phyloP scores from a whole-genome alignment of 106 monocot species.

The Allium sativum region DNA sequence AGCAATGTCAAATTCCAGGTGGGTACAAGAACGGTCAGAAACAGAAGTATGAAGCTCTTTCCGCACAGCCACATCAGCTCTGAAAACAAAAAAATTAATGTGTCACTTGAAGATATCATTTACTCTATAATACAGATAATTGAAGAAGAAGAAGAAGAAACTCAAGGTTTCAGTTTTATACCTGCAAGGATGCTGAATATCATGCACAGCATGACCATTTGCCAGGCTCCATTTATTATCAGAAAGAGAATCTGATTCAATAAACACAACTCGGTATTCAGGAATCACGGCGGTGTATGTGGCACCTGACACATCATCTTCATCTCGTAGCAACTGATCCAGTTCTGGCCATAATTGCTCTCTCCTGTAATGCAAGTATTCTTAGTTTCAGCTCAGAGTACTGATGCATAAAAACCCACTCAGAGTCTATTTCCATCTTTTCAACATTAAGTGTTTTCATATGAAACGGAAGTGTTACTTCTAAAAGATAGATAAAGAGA shows the following conservation, averaged over 20 bases:
- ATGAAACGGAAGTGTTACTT: not conserved
- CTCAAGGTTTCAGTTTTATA: conserved; percentile 6
- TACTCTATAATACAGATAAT: not conserved
- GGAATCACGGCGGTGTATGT: conserved; percentile 80
- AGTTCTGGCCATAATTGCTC: conserved; percentile 88
- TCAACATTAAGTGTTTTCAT: not conserved
- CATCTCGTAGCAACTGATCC: conserved; percentile 61
- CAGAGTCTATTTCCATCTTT: not conserved
- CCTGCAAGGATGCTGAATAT: conserved; percentile 84
- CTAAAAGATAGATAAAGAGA: too few relatives aligned
- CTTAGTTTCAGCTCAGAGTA: not conserved
- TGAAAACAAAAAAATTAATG: not conserved
- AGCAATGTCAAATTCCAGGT: conserved; percentile 84
- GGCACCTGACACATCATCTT: conserved; percentile 43
- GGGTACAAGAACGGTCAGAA: conserved; percentile 92
- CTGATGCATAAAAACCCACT: conserved; percentile 1
- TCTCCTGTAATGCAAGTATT: conserved; percentile 51
- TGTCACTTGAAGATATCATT: not conserved
- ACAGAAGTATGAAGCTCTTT: conserved; percentile 73
- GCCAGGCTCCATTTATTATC: conserved; percentile 68
- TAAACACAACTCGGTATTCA: conserved; percentile 71
- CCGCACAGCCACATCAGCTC: conserved; percentile 70
- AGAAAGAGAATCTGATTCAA: conserved; percentile 19
- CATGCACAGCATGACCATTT: conserved; percentile 67
- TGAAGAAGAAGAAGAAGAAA: not conserved